These are phyloP conservation scores for Isabelozyma rhagii DNA, from an alignment of 805 yeast species.

Conservation along the genomic window DNA sequence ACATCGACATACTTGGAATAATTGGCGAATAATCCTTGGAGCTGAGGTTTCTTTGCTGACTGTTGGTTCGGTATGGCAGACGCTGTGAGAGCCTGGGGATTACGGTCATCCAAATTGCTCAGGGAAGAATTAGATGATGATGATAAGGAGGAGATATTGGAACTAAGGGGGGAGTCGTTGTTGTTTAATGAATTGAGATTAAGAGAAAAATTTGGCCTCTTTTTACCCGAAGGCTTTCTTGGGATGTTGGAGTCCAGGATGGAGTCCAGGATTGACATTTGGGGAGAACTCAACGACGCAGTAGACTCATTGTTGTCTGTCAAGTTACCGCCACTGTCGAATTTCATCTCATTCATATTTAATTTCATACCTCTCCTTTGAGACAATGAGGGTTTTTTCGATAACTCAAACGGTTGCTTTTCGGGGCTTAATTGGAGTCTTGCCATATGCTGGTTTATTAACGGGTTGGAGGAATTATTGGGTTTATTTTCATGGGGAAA, in stretches of 20 bases:
- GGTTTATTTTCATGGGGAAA: not conserved
- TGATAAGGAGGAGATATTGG: conserved; percentile 5
- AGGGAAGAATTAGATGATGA: conserved; percentile 4
- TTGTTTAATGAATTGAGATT: conserved; percentile 18
- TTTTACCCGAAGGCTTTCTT: conserved; percentile 36
- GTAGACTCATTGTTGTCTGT: conserved; percentile 16
- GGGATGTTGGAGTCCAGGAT: conserved; percentile 14
- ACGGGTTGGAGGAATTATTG: not conserved
- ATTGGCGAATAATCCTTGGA: conserved; percentile 70
- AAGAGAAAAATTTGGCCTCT: conserved; percentile 37
- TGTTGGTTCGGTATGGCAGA: conserved; percentile 4
- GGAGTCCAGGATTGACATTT: conserved; percentile 1
- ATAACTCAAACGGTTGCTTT: conserved; percentile 11
- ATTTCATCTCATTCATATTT: conserved; percentile 29
- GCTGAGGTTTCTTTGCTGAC: conserved; percentile 29
- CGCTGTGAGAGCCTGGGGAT: conserved; percentile 11
- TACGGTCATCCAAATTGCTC: conserved; percentile 5
- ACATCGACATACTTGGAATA: conserved; percentile 88
- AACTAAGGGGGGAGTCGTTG: not conserved
- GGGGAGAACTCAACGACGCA: conserved; percentile 10
- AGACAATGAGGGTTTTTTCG: conserved; percentile 45
- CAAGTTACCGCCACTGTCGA: not conserved
- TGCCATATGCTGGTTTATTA: not conserved
- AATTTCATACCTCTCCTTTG: conserved; percentile 56
- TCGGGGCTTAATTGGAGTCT: not conserved